These are phyloP conservation scores for Chrysopogon serrulatus DNA, from an alignment of 176 grass and related monocot species.

Conservation along the genomic window DNA sequence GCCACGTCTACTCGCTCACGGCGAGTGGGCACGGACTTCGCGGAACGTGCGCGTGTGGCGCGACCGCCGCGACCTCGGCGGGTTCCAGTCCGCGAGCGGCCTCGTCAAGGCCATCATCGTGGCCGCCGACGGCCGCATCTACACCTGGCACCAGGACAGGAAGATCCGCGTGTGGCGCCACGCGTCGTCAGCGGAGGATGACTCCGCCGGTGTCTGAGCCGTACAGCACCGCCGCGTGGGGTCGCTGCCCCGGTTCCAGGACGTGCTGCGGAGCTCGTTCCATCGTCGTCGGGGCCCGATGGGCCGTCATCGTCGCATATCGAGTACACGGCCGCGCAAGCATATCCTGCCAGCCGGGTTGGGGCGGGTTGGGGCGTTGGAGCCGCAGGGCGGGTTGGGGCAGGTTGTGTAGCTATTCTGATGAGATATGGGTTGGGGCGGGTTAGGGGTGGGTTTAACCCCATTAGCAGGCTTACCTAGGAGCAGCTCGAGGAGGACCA, in stretches of 20 bases:
- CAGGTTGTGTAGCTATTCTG: too few species aligned
- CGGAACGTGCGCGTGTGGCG: conserved; percentile 72
- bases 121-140: conserved; percentile 38
- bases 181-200: not conserved
- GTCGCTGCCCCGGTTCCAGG: conserved; percentile 48
- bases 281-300: too few species aligned
- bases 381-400: too few species aligned
- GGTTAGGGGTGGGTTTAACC: too few species aligned
- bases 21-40: conserved; percentile 61
- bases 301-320: too few species aligned
- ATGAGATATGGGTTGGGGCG: too few species aligned
- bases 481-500: too few species aligned
- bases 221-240: conserved; percentile 38
- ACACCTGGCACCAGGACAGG: conserved; percentile 82
- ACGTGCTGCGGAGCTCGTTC: conserved; percentile 52
- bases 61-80: conserved; percentile 45
- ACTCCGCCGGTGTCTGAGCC: not conserved
- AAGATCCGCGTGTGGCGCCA: conserved; percentile 81
- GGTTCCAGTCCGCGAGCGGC: conserved; percentile 61
- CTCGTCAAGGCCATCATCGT: conserved; percentile 79
- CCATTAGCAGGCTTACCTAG: too few species aligned
- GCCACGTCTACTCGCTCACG: conserved; percentile 80
- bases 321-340: too few species aligned
- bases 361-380: too few species aligned
- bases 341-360: too few species aligned